Evolutionary conservation across 352 stramenopile genomes (phyloP), one percentile per base, ranked within the genome.

Genomic region (Plasmopara halstedii): DNA sequence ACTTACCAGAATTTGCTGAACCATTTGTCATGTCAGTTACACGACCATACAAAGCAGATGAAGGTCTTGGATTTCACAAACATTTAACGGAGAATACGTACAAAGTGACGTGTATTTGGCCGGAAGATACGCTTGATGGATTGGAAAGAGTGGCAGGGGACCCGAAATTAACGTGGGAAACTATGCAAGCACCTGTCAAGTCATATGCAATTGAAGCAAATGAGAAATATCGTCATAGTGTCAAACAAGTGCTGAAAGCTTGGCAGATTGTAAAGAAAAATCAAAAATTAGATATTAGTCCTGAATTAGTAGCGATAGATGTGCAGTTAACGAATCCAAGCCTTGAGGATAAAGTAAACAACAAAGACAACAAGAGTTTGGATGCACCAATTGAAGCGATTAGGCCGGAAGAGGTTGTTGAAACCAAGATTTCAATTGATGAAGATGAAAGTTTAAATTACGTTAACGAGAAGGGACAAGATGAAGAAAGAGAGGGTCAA

Each of bases 201-300:
- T 73, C 66, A 26, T 84, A 83, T 40, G 64, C 69, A 17, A 85
- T 85, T 35, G 71, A 83, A 42, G 53, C 46, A 2, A 84, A 85
- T 36, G 41, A 62, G 4, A 85, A 78, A 44, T 83, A 86, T 33
- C 38, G 36, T 4, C 53, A 9, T 42, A 65, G 15, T 42, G 72
- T 27, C 15, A 37, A 13, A 9, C 18, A 23, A 11, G 34, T 39
- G n/a, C 34, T 19, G 15, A 40, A 58, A 2, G 46, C 57, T 0
- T 67, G 58, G 58, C 17, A 44, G 3, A 32, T 49, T 1, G 27
- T 71, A 4, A 46, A 53, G 11, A 23, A 49, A 36, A 36, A 19
- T 20, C 39, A 53, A 25, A 4, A 14, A 6, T 23, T 20, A 19
- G 19, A 32, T 29, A 36, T 45, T n/a, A 19, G 15, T 9, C 29